Conservation (phyloP, 352 stramenopile genomes). For the Elongisporangium prolatum region DNA sequence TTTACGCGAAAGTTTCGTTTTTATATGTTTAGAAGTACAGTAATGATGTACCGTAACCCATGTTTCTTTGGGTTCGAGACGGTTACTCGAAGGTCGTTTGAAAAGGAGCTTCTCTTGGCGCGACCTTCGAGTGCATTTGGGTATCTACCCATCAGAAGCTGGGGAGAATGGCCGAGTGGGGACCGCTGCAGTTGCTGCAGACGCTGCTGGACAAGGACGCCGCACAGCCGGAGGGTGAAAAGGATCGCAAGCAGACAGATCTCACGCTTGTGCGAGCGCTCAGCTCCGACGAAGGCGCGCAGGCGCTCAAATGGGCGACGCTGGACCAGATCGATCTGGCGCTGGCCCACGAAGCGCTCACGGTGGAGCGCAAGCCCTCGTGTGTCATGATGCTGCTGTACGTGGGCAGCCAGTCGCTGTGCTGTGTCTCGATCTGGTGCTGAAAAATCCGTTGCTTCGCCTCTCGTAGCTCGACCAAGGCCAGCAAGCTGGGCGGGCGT, state of each 20-base stretch:
- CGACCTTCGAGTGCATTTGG: background rate
- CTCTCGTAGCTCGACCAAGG: constrained; percentile 35
- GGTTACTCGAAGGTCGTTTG: background rate
- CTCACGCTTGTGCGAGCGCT: constrained; percentile 34
- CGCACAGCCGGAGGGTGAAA: constrained; percentile 15
- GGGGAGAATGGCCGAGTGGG: constrained; percentile 22
- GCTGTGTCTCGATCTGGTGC: background rate
- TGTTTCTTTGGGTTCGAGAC: background rate
- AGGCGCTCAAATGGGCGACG: constrained; percentile 40
- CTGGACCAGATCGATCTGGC: constrained; percentile 55
- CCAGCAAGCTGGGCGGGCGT: constrained; percentile 32
- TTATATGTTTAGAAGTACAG: background rate
- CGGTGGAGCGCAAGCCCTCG: constrained; percentile 43
- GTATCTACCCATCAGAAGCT: background rate
- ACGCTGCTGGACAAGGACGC: constrained; percentile 22
- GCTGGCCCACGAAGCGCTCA: constrained; percentile 44
- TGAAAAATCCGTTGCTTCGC: background rate
- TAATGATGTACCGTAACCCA: background rate
- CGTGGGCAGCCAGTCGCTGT: constrained; percentile 4
- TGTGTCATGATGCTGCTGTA: constrained; percentile 46
- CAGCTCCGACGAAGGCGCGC: constrained; percentile 33
- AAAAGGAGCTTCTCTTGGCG: background rate
- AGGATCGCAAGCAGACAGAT: constrained; percentile 49
- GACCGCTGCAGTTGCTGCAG: constrained; percentile 44
- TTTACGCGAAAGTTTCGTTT: background rate